Percentiles rank a stretch among this genome's conserved stretches.
phyloP scores from a whole-genome alignment of 73 alveolate species.

The Breviolum minutum region DNA sequence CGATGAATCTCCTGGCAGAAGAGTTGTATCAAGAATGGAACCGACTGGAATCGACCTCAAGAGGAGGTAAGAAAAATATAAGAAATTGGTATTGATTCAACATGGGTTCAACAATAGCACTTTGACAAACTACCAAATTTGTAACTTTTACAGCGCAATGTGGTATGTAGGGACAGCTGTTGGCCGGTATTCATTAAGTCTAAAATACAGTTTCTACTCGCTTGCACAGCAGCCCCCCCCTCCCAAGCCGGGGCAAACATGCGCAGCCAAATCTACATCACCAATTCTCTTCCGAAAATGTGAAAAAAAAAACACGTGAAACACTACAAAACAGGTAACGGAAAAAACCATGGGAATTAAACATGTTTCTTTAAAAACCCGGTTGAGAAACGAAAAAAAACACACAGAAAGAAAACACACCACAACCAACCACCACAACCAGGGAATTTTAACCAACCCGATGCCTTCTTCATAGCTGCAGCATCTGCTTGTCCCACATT shows the following conservation, averaged over 20 bases:
- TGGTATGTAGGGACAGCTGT: no score
- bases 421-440: neutral
- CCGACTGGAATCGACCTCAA: no score
- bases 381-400: neutral
- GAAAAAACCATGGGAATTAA: no score
- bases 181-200: no score
- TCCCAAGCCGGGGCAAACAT: no score
- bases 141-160: no score
- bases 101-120: neutral
- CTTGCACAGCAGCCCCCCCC: no score
- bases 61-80: no score
- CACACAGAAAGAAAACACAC: neutral
- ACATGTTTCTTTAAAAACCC: neutral
- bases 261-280: no score
- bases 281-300: neutral
- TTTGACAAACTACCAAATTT: no score
- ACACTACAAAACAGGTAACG: no score
- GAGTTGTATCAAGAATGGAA: neutral
- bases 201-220: no score
- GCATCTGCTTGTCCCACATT: slow-evolving; percentile 98
- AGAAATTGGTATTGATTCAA: neutral
- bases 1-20: slow-evolving; percentile 97
- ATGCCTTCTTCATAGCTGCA: slow-evolving; percentile 98
- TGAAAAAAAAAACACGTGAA: neutral
- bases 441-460: neutral